A percentile compares a stretch with the other conserved stretches of the same genome.
These are phyloP conservation scores for Carex cristatella DNA, from an alignment of 176 grass and related monocot species.

Conservation along the genomic window DNA sequence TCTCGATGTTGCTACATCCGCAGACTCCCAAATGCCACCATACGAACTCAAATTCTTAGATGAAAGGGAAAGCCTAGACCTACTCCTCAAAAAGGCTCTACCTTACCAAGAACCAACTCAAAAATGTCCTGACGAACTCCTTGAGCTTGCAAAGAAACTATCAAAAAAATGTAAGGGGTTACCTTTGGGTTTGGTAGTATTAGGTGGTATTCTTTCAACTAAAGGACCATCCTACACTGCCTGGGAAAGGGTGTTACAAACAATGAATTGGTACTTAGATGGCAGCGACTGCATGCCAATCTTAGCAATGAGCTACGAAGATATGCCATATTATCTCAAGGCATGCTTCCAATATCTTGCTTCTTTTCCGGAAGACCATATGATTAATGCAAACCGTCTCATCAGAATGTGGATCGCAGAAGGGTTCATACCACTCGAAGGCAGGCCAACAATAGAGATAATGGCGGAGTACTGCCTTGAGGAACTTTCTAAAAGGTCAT, in stretches of 20 bases:
- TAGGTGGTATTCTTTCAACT: not conserved
- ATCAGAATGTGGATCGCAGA: not conserved
- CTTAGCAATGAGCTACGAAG: not conserved
- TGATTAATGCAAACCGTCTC: not conserved
- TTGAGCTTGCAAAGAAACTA: not conserved
- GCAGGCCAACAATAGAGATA: not conserved
- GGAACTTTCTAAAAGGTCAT: not conserved
- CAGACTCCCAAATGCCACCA: not conserved
- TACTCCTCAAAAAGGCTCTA: constrained; percentile 2
- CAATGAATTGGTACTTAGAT: not conserved
- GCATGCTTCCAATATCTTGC: constrained; percentile 1
- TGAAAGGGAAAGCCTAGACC: not conserved
- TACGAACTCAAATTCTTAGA: not conserved
- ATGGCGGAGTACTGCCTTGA: not conserved
- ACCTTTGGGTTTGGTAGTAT: not conserved
- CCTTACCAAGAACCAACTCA: too few species aligned
- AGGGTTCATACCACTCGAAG: not conserved
- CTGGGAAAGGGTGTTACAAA: not conserved
- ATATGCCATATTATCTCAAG: not conserved
- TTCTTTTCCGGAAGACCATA: not conserved
- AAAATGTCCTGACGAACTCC: not conserved
- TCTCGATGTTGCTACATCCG: not conserved
- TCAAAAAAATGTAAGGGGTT: not conserved
- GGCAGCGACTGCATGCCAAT: not conserved
- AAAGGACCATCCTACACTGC: too few species aligned